Evolutionary conservation across 768 basidiomycete species (phyloP), one percentile per base, ranked within the genome.

Genomic region (Postia placenta): DNA sequence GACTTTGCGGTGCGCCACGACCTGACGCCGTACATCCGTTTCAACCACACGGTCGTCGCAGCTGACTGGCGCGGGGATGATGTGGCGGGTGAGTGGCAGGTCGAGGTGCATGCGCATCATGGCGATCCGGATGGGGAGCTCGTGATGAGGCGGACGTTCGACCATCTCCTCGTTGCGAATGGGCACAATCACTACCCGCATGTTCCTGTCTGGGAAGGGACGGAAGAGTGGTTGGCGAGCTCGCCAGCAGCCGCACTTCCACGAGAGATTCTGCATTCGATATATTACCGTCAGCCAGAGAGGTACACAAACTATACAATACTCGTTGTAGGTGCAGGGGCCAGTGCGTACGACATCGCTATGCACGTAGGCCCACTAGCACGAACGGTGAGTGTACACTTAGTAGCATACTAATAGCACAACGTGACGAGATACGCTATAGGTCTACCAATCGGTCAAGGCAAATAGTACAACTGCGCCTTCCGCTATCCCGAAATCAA

Each of bases 101-200:
- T 81, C 26, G 62, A 63, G 1, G 58, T 76, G 3, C 52, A 58
- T 42, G 11, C 49, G 6, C 56, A 59, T 4, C 59, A 56, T 19
- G 11, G 17, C 11, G 45, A 45, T 17, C 47, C 44, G 2, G 49
- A 17, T 24, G 2, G 42, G 15, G 42, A 24, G 39, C 37, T 28
- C 5, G 48, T 48, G 12, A 6, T 54, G 45, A 52, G 28, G 46
- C 28, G 48, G 11, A 51, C 56, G 3, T 76, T 75, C 55, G 74
- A 81, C 52, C 81, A 82, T 56, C 65, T 83, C 25, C 64, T 82
- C 25, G 71, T 79, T 27, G 78, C 77, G 20, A 72, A 64, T 15
- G 81, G 81, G 4, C 76, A 76, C 50, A 75, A 80, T 49, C 79
- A 78, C 51, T 66, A 74, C 48, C 79, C 81, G 2, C 64, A 66